A percentile compares a stretch with the other conserved stretches of the same genome.
Evolutionary conservation across 768 basidiomycete genomes (phyloP).

Genomic region (Lyophyllum decastes): DNA sequence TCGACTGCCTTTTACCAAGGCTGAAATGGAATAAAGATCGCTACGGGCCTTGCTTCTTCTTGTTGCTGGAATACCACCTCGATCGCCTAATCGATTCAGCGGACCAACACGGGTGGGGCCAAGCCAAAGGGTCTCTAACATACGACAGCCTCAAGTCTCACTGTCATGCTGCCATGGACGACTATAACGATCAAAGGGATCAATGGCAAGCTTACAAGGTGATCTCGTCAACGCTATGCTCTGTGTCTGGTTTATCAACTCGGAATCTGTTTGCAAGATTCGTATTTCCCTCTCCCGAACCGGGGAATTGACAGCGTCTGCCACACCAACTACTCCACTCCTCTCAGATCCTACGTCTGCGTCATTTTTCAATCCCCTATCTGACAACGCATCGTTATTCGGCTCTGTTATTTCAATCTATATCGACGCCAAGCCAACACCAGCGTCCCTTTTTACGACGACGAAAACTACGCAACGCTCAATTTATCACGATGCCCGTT

Average conservation of each 20-base stretch:
- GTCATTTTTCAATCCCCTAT: slow-evolving; percentile 35
- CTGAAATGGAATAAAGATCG: slow-evolving; percentile 60
- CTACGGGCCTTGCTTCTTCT: slow-evolving; percentile 55
- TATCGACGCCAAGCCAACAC: slow-evolving; percentile 57
- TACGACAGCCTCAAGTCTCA: slow-evolving; percentile 37
- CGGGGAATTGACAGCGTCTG: slow-evolving; percentile 37
- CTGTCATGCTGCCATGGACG: slow-evolving; percentile 49
- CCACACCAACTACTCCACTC: slow-evolving; percentile 32
- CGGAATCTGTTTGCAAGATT: slow-evolving; percentile 37
- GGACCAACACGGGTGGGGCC: slow-evolving; percentile 50
- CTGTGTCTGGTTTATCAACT: slow-evolving; percentile 8
- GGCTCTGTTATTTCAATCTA: slow-evolving; percentile 45
- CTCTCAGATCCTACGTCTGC: slow-evolving; percentile 39
- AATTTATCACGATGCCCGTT: slow-evolving; percentile 65
- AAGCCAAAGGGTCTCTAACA: slow-evolving; percentile 34
- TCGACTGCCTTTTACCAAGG: slow-evolving; percentile 49
- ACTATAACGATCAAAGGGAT: slow-evolving; percentile 20
- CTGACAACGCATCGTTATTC: slow-evolving; percentile 19
- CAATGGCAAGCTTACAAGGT: slow-evolving; percentile 33
- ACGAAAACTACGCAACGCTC: slow-evolving; percentile 73
- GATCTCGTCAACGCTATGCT: neutral
- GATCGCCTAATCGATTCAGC: slow-evolving; percentile 60
- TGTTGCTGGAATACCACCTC: slow-evolving; percentile 62
- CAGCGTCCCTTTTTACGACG: slow-evolving; percentile 55
- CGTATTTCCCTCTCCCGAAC: slow-evolving; percentile 49